phyloP scores from a whole-genome alignment of 164 flowering plant genomes.

The Sedum album region DNA sequence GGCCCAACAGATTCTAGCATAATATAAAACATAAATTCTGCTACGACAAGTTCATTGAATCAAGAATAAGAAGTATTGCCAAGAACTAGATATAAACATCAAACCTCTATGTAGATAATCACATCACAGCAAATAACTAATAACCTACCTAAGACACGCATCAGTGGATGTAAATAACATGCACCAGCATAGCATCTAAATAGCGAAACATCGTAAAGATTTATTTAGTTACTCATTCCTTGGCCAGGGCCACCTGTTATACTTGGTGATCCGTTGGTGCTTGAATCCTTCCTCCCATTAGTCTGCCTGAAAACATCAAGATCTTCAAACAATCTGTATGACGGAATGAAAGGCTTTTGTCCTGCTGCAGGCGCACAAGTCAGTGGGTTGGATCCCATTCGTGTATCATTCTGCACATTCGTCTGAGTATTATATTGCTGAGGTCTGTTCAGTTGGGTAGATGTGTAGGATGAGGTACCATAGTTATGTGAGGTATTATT shows the following conservation, averaged over 20 bases:
- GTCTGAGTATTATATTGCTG: slow-evolving; percentile 28
- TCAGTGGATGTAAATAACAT: too few relatives aligned
- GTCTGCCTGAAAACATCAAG: slow-evolving; percentile 58
- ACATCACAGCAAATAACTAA: neutral
- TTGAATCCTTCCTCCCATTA: slow-evolving; percentile 35
- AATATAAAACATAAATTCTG: too few relatives aligned
- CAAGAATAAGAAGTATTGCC: too few relatives aligned
- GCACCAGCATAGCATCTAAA: too few relatives aligned
- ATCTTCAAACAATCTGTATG: slow-evolving; percentile 88
- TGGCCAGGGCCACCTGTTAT: slow-evolving; percentile 32
- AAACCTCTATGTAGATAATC: neutral
- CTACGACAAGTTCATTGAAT: too few relatives aligned
- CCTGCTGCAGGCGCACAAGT: slow-evolving; percentile 25
- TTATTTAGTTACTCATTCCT: slow-evolving; percentile 43
- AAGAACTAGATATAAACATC: too few relatives aligned
- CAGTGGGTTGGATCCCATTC: slow-evolving; percentile 15
- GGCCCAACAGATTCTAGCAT: too few relatives aligned
- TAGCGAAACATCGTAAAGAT: neutral
- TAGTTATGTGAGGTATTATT: too few relatives aligned
- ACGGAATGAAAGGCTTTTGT: slow-evolving; percentile 65
- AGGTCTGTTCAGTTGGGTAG: slow-evolving; percentile 22
- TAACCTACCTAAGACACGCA: too few relatives aligned
- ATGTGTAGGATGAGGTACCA: slow-evolving; percentile 6
- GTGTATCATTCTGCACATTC: slow-evolving; percentile 19
- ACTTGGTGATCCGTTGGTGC: slow-evolving; percentile 25